Conservation (phyloP, 2,329 filamentous ascomycete genomes). For the Geoglossum cookeanum region DNA sequence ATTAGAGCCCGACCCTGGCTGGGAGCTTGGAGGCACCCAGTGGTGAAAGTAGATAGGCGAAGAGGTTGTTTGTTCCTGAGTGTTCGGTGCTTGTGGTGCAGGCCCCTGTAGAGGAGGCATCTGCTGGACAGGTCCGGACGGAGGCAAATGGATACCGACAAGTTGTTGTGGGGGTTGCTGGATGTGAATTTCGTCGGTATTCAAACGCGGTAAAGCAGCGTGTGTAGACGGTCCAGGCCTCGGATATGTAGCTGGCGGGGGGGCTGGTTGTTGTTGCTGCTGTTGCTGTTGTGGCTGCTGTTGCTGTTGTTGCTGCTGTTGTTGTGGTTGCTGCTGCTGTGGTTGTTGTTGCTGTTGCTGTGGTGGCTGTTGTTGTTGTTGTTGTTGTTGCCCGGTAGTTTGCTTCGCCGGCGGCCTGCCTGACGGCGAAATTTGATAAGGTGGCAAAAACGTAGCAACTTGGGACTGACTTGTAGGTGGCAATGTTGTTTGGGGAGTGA, state of each 20-base stretch:
- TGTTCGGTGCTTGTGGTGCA: conserved; percentile 32
- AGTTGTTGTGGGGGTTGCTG: conserved; percentile 17
- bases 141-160: conserved; percentile 5
- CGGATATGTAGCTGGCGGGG: conserved; percentile 9
- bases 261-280: neutral
- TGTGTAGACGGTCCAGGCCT: conserved; percentile 16
- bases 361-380: conserved; percentile 2
- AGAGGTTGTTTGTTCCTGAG: conserved; percentile 42
- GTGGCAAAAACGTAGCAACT: conserved; percentile 12
- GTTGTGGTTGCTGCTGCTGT: neutral
- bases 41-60: conserved; percentile 80
- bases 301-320: neutral
- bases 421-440: conserved; percentile 17
- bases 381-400: conserved; percentile 8
- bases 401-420: neutral
- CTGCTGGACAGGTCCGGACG: conserved; percentile 22
- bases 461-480: neutral
- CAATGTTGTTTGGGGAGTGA: neutral
- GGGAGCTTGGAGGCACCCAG: conserved; percentile 64
- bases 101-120: conserved; percentile 26
- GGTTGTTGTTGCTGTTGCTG: neutral
- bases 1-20: conserved; percentile 38
- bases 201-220: conserved; percentile 22
- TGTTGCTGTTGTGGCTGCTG: conserved; percentile 2
- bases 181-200: conserved; percentile 24